These are phyloP conservation scores for barley (Hordeum vulgare) DNA, from an alignment of 176 grass and related monocot species.

Conservation along the genomic window MorexV3_pseudomolecules_assembly NC_058522.1:536153965-536154464, in stretches of 20 bases:
- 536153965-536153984: conserved; percentile 63
- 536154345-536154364: conserved; percentile 77
- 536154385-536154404: conserved; percentile 74
- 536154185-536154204: neutral
- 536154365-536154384: conserved; percentile 63
- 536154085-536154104: conserved; percentile 69
- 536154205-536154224: conserved; percentile 8
- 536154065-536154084: conserved; percentile 72
- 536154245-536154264: conserved; percentile 82
- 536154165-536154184: neutral
- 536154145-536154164: neutral
- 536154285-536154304: conserved; percentile 59
- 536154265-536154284: conserved; percentile 67
- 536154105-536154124: conserved; percentile 74
- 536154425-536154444: neutral
- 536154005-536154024: conserved; percentile 75
- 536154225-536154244: conserved; percentile 13
- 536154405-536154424: neutral
- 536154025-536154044: conserved; percentile 69
- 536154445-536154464: neutral
- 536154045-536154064: conserved; percentile 67
- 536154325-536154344: conserved; percentile 59
- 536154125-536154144: conserved; percentile 40
- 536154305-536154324: conserved; percentile 60
- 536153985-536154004: conserved; percentile 71